phyloP scores from a whole-genome alignment of 805 yeast genomes.

The Ogataea salicorniae region DNA sequence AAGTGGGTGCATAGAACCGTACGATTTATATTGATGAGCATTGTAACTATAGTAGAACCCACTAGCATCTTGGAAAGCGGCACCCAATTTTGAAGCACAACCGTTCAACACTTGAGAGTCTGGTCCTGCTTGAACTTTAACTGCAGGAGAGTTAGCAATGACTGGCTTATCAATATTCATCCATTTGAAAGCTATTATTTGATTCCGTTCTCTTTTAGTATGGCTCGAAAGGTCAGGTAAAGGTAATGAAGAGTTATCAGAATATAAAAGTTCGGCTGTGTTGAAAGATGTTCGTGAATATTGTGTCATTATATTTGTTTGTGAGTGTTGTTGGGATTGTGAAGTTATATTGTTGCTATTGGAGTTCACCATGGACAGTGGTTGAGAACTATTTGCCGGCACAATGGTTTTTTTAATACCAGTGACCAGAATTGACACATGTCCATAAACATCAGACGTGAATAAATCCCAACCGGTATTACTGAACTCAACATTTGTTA shows the following conservation, averaged over 20 bases:
- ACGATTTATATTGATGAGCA: conserved; percentile 53
- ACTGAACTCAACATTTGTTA: conserved; percentile 60
- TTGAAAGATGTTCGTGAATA: conserved; percentile 33
- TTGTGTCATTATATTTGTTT: conserved; percentile 26
- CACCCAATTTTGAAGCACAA: conserved; percentile 32
- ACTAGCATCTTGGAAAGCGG: conserved; percentile 30
- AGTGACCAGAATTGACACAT: conserved; percentile 49
- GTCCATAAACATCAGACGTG: conserved; percentile 67
- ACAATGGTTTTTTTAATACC: conserved; percentile 37
- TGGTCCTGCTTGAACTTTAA: conserved; percentile 26
- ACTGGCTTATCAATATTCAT: conserved; percentile 66
- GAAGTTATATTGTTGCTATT: conserved; percentile 20
- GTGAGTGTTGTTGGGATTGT: conserved; percentile 20
- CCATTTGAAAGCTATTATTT: conserved; percentile 60
- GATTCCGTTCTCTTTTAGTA: conserved; percentile 18
- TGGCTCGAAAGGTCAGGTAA: conserved; percentile 22
- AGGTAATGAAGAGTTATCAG: conserved; percentile 31
- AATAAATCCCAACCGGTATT: conserved; percentile 78
- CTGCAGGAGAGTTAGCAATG: conserved; percentile 55
- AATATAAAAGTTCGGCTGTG: conserved; percentile 42
- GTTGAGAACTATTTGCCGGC: background rate
- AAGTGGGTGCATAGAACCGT: conserved; percentile 65
- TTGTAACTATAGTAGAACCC: conserved; percentile 44
- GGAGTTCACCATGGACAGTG: conserved; percentile 11
- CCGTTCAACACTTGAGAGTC: conserved; percentile 29